Evolutionary conservation across 2,329 filamentous ascomycete genomes (phyloP), one percentile per base, ranked within the genome.

Genomic region (Verticillium nonalfalfae): DNA sequence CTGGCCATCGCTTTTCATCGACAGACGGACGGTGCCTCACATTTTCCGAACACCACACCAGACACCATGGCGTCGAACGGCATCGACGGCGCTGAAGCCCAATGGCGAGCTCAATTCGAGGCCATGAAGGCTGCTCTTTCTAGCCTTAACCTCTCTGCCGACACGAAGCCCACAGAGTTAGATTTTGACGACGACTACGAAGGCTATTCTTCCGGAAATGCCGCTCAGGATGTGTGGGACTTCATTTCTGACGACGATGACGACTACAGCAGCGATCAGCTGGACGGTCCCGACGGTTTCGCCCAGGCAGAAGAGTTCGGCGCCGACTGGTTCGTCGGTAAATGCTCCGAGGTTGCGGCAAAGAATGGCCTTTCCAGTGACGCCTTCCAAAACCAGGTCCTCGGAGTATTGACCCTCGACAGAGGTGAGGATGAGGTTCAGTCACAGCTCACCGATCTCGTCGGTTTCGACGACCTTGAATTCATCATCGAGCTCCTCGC

Each of bases 391-490:
- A 85, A 89, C 60, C 93, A 97, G 72, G 85, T 98, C 39, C 76
- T 87, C 45, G 89, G 90, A 5, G 81, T 94, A 3, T 75, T 99
- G 39, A 83, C 82, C 7, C 90, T 91, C 4, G 76, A 78, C n/a
- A 77, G 74, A 55, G 81, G 85, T 36, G 90, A 97, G 62, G 91
- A 96, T 62, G 92, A 96, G 74, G 79, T 98, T n/a, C 94, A 98
- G 73, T 93, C 93, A 71, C 87, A 89, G 50, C 81, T 99, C 39
- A 92, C 91, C 0, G 95, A 99, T 68, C 85, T 97, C 54, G 81
- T 99, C 63, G 95, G 96, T 0, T 98, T 94, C 69, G 93, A 95
- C 68, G 92, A 98, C 70, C 80, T 99, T 18, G 94, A 99, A 66
- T 88, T 99, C 68, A 89, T 98, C 59, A 93, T 93, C 64, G 91